Percentiles rank a stretch among this genome's conserved stretches.
Evolutionary conservation across 108 stramenopile genomes (phyloP).

Genomic region (Conticribra weissflogii): DNA sequence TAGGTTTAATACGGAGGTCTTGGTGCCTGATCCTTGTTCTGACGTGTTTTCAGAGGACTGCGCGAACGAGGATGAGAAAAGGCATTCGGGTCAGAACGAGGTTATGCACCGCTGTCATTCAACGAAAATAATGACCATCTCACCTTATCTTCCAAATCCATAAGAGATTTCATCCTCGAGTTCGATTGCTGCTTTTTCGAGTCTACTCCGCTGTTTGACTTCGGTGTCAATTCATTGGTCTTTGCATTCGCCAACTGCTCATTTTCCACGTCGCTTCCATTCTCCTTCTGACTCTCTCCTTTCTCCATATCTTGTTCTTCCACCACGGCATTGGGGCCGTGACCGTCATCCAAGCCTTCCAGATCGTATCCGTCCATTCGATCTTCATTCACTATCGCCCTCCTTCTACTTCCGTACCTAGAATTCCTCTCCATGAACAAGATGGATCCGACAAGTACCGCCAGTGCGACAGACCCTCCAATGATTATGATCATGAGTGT

Average conservation of each 20-base stretch:
- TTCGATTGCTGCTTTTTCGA: neutral
- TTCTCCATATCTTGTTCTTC: too few species aligned
- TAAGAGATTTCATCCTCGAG: neutral
- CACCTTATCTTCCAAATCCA: neutral
- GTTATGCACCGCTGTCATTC: neutral
- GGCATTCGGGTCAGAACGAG: neutral
- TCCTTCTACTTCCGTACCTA: neutral
- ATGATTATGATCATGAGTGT: neutral
- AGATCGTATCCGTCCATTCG: neutral
- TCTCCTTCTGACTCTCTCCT: neutral
- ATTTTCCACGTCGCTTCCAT: neutral
- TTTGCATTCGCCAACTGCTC: neutral
- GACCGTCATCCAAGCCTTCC: neutral
- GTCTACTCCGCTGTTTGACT: neutral
- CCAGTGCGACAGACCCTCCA: neutral
- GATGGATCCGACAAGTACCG: neutral
- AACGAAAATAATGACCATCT: neutral
- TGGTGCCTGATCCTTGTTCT: neutral
- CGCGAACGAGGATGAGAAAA: neutral
- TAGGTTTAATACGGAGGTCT: neutral
- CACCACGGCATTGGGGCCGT: too few species aligned
- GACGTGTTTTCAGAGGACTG: neutral
- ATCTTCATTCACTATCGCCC: neutral
- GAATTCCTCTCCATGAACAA: neutral
- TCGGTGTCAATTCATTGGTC: neutral